phyloP scores from a whole-genome alignment of 2,329 filamentous ascomycete species.

The Claviceps arundinis region DNA sequence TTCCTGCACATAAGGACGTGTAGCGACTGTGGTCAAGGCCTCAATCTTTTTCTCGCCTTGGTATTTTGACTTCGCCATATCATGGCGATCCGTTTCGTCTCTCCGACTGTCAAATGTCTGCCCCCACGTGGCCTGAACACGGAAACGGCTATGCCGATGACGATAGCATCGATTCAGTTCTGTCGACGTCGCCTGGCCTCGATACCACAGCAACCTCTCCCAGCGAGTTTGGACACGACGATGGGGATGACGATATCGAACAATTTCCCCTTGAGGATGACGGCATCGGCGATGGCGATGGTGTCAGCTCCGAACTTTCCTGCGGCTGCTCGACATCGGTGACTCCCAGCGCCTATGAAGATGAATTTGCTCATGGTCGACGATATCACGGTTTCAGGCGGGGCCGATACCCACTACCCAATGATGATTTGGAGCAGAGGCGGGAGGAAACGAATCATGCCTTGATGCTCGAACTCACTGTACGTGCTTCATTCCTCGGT shows the following conservation, averaged over 20 bases:
- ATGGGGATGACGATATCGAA: constrained; percentile 16
- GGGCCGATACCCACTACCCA: constrained; percentile 32
- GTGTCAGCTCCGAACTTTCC: constrained; percentile 12
- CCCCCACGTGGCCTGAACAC: constrained; percentile 1
- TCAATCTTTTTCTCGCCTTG: background rate
- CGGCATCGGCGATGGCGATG: constrained; percentile 8
- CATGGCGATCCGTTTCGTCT: constrained; percentile 4
- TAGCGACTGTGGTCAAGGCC: constrained; percentile 1
- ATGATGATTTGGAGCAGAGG: constrained; percentile 31
- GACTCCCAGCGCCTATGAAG: constrained; percentile 19
- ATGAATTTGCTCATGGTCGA: constrained; percentile 21
- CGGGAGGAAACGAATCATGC: constrained; percentile 32
- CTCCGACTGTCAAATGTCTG: constrained; percentile 6
- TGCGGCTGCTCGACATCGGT: constrained; percentile 21
- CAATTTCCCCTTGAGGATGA: constrained; percentile 12
- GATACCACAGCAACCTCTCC: constrained; percentile 12
- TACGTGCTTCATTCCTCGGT: constrained; percentile 8
- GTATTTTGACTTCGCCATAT: background rate
- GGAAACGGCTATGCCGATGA: constrained; percentile 9
- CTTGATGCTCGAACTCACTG: constrained; percentile 30
- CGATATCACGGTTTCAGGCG: constrained; percentile 31
- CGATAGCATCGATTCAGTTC: constrained; percentile 16
- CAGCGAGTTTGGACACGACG: constrained; percentile 13
- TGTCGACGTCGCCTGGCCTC: constrained; percentile 15
- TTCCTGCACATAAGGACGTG: background rate